phyloP scores from a whole-genome alignment of 805 yeast genomes.

The Ascoidea tarda region DNA sequence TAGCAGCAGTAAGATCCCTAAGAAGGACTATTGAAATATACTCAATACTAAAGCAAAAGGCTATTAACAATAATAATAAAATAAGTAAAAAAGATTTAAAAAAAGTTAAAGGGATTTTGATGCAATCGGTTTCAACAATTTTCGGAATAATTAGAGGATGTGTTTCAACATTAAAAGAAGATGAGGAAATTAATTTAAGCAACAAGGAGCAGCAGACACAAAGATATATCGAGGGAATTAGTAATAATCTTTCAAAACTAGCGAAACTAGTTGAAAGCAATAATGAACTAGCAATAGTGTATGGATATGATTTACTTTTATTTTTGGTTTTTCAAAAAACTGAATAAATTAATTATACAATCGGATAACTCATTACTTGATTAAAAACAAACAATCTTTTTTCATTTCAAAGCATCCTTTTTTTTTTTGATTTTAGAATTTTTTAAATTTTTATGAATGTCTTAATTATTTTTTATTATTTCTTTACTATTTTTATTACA shows the following conservation, averaged over 20 bases:
- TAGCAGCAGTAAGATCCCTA: slow-evolving; percentile 1
- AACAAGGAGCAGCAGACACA: neutral
- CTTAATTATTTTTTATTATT: no score
- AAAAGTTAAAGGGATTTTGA: no score
- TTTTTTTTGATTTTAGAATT: no score
- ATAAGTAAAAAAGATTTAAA: neutral
- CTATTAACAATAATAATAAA: no score
- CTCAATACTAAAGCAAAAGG: neutral
- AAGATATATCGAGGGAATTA: neutral
- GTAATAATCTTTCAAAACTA: neutral
- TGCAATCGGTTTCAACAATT: neutral
- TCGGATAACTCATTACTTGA: no score
- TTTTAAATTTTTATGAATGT: no score
- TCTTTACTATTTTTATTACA: no score
- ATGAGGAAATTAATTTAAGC: neutral
- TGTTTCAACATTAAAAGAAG: neutral
- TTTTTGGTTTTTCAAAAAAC: neutral
- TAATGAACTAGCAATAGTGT: neutral
- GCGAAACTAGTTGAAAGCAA: no score
- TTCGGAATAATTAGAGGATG: neutral
- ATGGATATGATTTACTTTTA: neutral
- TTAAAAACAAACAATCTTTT: no score
- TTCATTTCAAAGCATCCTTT: no score
- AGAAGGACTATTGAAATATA: neutral
- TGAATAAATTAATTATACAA: neutral